Percentiles rank a stretch among this genome's conserved stretches.
phyloP scores from a whole-genome alignment of 2,329 filamentous ascomycete genomes.

The Dissoconium aciculare region DNA sequence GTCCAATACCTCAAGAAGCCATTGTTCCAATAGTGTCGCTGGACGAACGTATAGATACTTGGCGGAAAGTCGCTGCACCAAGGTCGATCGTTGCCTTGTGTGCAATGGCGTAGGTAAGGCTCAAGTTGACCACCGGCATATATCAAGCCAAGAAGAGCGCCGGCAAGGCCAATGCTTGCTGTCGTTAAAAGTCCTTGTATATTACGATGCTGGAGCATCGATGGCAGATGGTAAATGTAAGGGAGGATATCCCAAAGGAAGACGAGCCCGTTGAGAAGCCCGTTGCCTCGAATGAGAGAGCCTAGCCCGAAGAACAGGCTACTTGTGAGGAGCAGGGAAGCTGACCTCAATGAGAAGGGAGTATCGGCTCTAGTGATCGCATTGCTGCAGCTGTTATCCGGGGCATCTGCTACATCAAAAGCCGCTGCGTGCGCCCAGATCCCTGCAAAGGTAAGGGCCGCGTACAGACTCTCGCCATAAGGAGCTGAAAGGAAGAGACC shows the following conservation, averaged over 20 bases:
- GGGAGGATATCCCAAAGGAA: conserved; percentile 49
- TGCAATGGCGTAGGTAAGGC: conserved; percentile 61
- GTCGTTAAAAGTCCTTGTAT: conserved; percentile 8
- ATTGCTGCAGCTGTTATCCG: conserved; percentile 2
- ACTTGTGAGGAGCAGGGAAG: conserved; percentile 16
- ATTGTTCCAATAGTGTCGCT: conserved; percentile 78
- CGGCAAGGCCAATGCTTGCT: conserved; percentile 44
- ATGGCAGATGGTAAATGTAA: conserved; percentile 29
- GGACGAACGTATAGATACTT: conserved; percentile 84
- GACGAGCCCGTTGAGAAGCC: conserved; percentile 63
- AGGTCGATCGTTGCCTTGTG: conserved; percentile 30
- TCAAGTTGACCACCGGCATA: conserved; percentile 56
- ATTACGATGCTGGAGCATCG: conserved; percentile 15
- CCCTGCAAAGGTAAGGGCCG: conserved; percentile 61
- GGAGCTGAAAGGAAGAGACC: conserved; percentile 81
- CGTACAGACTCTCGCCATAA: conserved; percentile 67
- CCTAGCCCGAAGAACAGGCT: conserved; percentile 49
- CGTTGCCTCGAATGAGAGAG: conserved; percentile 68
- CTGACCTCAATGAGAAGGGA: conserved; percentile 22
- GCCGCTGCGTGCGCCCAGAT: conserved; percentile 52
- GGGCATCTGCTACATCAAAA: conserved; percentile 21
- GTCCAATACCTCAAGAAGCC: conserved; percentile 90
- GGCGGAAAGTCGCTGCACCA: conserved; percentile 68
- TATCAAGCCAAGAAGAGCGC: conserved; percentile 51
- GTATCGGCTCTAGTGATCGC: conserved; percentile 1